Base-by-base conservation (phyloP, 148 eudicot species). In the Vaccinium darrowii region DNA sequence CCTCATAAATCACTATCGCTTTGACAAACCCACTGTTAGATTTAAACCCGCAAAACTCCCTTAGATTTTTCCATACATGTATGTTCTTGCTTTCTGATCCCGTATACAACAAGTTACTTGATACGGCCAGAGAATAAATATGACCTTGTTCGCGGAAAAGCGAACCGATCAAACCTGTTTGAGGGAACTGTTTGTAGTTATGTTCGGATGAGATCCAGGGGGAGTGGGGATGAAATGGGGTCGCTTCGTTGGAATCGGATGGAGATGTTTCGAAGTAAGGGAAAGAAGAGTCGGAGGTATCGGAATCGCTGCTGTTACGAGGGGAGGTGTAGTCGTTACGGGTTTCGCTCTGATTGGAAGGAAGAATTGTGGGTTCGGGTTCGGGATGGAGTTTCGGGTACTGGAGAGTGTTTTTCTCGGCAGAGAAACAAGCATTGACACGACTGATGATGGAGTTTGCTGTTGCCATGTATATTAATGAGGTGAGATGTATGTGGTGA, bases 71-170 rank as follows among this genome's bases (percentile, higher is more conserved):
- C 98, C 98, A 95, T 0, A 95, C 98, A 16, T 97, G 83, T 1
- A 95, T 91, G 73, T 95, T 93, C 89, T 93, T 95, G 72, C 95
- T 93, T n/a, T 95, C 97, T 1, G 98, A 93, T 0, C 98, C 98
- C 0, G 98, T 95, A 62, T 93, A 95, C 3, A 95, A 57, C 33
- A 93, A 87, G 57, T 92, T 93, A 0, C 94, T 94, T 0, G 92
- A 88, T 1, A 95, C 91, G 0, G 98, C 98, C 4, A 95, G 43
- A 1, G 98, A 95, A 76, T 95, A 93, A 9, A 93, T 89, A 74
- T 93, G 95, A 0, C 98, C 98, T 85, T 92, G 97, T 86, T 95
- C 97, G 11, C 97, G 91, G 9, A 95, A 90, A 1, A 95, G 91
- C 14, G 98, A 95, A 0, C 97, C 98, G 91, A 93, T 91, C 2